phyloP scores from a whole-genome alignment of 371 early-diverging fungal genomes.

The Chytridium lagenaria region DNA sequence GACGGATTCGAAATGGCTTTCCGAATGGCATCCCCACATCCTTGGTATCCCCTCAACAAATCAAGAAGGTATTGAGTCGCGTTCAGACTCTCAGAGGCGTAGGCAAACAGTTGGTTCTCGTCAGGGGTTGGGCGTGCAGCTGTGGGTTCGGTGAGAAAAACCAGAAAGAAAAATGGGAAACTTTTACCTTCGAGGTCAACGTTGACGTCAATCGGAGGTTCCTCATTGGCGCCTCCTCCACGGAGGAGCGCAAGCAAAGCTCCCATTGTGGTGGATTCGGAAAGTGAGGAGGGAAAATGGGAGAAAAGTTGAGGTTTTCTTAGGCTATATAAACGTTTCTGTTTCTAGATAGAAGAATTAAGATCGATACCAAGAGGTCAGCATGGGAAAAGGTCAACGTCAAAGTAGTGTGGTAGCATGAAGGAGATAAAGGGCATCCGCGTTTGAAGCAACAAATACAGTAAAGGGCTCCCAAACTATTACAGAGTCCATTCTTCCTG shows the following conservation, averaged over 20 bases:
- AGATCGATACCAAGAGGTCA: no score
- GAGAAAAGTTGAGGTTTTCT: no score
- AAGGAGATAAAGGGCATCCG: no score
- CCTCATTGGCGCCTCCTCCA: slow-evolving; percentile 38
- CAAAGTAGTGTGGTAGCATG: no score
- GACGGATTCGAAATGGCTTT: slow-evolving; percentile 83
- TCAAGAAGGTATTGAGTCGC: slow-evolving; percentile 41
- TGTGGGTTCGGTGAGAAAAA: slow-evolving; percentile 8
- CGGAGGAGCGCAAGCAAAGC: slow-evolving; percentile 43
- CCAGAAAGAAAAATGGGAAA: not conserved
- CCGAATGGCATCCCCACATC: slow-evolving; percentile 68
- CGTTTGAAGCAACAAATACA: no score
- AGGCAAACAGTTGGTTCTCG: slow-evolving; percentile 41
- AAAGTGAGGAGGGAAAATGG: no score
- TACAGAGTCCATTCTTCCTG: no score
- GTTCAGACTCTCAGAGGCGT: slow-evolving; percentile 24
- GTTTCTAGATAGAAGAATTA: no score
- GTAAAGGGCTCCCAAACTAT: no score
- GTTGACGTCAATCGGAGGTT: slow-evolving; percentile 43
- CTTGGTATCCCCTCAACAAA: slow-evolving; percentile 62
- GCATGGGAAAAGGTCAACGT: no score
- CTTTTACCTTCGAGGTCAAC: slow-evolving; percentile 44
- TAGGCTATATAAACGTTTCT: no score
- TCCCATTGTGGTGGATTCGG: no score
- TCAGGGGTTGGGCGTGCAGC: slow-evolving; percentile 44